phyloP scores from a whole-genome alignment of 495 filamentous ascomycete genomes.

The Talaromyces liani region DNA sequence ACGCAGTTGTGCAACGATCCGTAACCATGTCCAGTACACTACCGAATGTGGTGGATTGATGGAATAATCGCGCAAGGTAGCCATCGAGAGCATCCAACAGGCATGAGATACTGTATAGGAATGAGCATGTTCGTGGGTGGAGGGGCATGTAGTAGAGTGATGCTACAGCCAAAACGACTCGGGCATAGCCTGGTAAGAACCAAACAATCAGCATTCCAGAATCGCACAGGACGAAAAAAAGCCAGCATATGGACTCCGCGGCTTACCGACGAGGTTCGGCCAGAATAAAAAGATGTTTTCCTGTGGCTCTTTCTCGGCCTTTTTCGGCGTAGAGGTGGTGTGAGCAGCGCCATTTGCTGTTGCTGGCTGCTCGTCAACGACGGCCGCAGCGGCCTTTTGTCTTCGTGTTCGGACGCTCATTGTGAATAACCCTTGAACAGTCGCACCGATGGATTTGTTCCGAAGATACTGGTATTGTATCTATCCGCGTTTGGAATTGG shows the following conservation, averaged over 20 bases:
- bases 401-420: slow-evolving; percentile 38
- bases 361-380: slow-evolving; percentile 27
- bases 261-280: slow-evolving; percentile 86
- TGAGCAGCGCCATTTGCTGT: slow-evolving; percentile 24
- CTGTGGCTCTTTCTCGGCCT: slow-evolving; percentile 20
- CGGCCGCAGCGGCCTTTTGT: slow-evolving; percentile 33
- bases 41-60: slow-evolving; percentile 77
- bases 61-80: slow-evolving; percentile 64
- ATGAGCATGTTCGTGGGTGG: slow-evolving; percentile 78
- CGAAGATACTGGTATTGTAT: not conserved
- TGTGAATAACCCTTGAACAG: slow-evolving; percentile 10
- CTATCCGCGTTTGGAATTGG: not conserved
- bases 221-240: not conserved
- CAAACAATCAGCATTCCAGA: not conserved
- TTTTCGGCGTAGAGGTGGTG: slow-evolving; percentile 19
- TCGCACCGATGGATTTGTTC: not conserved
- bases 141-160: slow-evolving; percentile 89
- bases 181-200: slow-evolving; percentile 57
- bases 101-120: slow-evolving; percentile 77
- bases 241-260: not conserved
- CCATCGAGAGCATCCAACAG: slow-evolving; percentile 83
- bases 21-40: slow-evolving; percentile 89
- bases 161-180: slow-evolving; percentile 72
- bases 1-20: slow-evolving; percentile 79
- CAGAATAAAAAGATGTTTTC: slow-evolving; percentile 97